Base-by-base conservation (phyloP, 164 flowering plant species). In the Stephania cephalantha region DNA sequence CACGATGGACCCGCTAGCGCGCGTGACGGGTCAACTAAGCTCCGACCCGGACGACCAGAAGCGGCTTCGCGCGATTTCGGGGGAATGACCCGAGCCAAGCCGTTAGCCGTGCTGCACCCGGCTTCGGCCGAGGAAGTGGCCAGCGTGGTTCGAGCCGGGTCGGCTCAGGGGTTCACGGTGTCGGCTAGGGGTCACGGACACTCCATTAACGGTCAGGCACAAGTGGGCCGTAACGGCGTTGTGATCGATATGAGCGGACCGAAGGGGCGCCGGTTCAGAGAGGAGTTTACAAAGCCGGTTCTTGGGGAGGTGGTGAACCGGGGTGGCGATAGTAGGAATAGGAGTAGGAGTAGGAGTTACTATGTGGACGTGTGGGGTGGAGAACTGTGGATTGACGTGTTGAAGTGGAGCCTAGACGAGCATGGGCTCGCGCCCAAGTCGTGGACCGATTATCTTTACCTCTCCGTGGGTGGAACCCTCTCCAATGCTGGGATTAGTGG, bases 401-500 rank as follows among this genome's bases (percentile, higher is more conserved):
- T 94, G 81, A 86, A 64, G 74, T 74, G 75, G 11, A 90, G 91
- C 71, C 80, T 94, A 18, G 82, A 35, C 42, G 42, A 86, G 78
- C 70, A 82, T 82, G 98, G 95, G 46, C 81, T 94, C 2, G 89
- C 99, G 45, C 98, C 99, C 2, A 89, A 77, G 64, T 96, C 99
- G 9, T 96, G 99, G 99, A 96, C 99, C 0, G 99, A 96, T 84
- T 96, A 96, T 74, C 81, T 96, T 87, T 90, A 96, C 77, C 86
- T 96, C n/a, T 75, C 97, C 0, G 98, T 96, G 15, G 99, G 98
- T 20, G 99, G 99, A 31, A 96, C 99, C 12, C 86, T 96, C 7
- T 96, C 98, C 0, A 94, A 96, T 78, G 98, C 87, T 44, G 99
- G 99, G 46, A 96, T 96, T 65, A 96, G 99, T 61, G 99, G 99